These are phyloP conservation scores for Neoscytalidium dimidiatum DNA, from an alignment of 2,329 filamentous ascomycete species.

Conservation along the genomic window DNA sequence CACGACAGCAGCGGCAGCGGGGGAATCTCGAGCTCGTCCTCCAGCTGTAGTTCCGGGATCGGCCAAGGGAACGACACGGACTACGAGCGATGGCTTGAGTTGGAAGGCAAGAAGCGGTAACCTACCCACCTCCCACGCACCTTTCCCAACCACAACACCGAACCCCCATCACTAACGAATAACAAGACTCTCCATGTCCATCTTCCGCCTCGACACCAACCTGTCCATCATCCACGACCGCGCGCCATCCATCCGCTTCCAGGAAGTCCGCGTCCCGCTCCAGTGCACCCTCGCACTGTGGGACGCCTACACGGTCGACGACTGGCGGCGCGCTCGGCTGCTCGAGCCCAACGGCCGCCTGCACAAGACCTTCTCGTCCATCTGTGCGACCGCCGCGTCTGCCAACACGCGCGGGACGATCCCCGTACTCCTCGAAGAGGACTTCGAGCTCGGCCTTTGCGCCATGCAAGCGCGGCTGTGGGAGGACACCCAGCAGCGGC, in stretches of 20 bases:
- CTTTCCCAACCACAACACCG: background rate
- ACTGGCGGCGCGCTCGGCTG: background rate
- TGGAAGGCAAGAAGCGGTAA: background rate
- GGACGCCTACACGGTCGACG: background rate
- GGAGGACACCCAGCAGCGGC: background rate
- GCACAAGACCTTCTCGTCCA: constrained; percentile 2
- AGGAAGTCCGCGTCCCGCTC: background rate
- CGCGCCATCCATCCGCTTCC: background rate
- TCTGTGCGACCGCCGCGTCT: background rate
- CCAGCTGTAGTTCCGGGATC: background rate
- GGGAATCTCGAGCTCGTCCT: background rate
- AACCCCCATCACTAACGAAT: background rate
- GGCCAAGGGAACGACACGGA: background rate
- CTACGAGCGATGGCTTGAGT: background rate
- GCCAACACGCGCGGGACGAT: background rate
- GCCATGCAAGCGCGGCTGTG: background rate
- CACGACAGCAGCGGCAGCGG: background rate
- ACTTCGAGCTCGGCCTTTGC: background rate
- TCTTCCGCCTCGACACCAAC: background rate
- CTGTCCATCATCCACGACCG: background rate
- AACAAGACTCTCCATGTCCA: background rate
- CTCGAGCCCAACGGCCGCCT: background rate
- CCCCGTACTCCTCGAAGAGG: background rate
- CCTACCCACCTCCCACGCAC: too few relatives aligned
- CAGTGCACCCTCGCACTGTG: background rate